These are phyloP conservation scores for Diaporthe sp. DNA, from an alignment of 2,329 filamentous ascomycete species.

Conservation along the genomic window DNA sequence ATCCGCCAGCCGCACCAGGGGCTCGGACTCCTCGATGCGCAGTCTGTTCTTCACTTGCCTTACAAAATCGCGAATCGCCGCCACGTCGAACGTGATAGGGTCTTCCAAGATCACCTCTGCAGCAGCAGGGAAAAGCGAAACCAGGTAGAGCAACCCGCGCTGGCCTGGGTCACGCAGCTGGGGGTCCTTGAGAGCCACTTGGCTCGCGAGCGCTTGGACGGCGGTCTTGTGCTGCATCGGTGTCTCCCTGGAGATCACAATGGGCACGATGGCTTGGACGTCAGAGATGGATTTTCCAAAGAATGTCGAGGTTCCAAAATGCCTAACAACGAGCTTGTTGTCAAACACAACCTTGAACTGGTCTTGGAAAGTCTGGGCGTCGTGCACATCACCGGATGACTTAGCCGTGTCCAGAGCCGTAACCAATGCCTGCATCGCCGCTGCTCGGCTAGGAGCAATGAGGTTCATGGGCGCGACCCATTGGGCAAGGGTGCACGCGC, in stretches of 20 bases:
- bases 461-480: background rate
- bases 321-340: background rate
- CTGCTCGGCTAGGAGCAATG: background rate
- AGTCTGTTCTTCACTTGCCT: background rate
- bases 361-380: background rate
- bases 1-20: background rate
- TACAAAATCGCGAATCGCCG: background rate
- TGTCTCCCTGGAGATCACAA: background rate
- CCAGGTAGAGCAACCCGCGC: slow-evolving; percentile 35
- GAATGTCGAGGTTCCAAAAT: slow-evolving; percentile 12
- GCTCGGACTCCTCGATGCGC: background rate
- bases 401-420: background rate
- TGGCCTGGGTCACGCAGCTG: background rate
- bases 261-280: slow-evolving; percentile 17
- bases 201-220: background rate
- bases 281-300: slow-evolving; percentile 27
- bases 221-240: background rate
- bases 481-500: background rate
- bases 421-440: background rate
- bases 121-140: slow-evolving; percentile 33
- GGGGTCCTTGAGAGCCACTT: background rate
- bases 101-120: background rate
- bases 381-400: background rate
- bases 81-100: background rate
- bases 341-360: background rate